These are phyloP conservation scores for Ophiocytium majus DNA, from an alignment of 352 stramenopile genomes.

Conservation along the genomic window DNA sequence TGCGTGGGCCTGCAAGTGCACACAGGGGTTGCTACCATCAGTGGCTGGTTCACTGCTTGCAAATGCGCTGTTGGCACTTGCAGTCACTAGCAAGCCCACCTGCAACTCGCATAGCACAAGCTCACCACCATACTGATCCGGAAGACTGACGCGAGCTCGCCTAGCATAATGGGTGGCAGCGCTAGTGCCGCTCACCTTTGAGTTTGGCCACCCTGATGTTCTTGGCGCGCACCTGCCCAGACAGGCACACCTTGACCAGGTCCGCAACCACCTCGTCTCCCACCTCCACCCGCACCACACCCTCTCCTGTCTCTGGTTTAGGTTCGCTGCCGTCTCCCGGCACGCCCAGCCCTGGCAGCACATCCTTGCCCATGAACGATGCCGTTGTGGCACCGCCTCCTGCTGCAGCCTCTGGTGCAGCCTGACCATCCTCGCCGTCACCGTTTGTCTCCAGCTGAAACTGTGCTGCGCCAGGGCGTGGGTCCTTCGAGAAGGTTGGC, in stretches of 20 bases:
- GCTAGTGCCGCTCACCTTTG: conserved; percentile 1
- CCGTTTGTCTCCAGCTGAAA: conserved; percentile 3
- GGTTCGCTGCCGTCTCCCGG: not conserved
- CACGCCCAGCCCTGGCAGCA: not conserved
- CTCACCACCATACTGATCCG: no score
- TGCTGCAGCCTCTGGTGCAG: not conserved
- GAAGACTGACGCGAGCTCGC: no score
- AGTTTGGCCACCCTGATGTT: conserved; percentile 21
- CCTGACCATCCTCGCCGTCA: no score
- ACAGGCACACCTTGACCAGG: not conserved
- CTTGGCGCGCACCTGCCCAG: conserved; percentile 5
- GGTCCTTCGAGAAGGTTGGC: not conserved
- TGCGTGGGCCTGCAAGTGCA: not conserved
- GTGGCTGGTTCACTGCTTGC: no score
- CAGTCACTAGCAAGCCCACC: no score
- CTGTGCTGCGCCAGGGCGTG: not conserved
- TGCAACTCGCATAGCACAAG: no score
- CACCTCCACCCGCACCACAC: conserved; percentile 7
- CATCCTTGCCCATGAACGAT: conserved; percentile 9
- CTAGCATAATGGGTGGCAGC: no score
- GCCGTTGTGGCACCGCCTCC: not conserved
- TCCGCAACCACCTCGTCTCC: conserved; percentile 20
- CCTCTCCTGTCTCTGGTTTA: no score
- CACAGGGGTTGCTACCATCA: no score
- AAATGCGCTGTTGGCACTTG: no score